Evolutionary conservation across 192 early-diverging fungal species (phyloP), one percentile per base, ranked within the genome.

Genomic region (Podila horticola): DNA sequence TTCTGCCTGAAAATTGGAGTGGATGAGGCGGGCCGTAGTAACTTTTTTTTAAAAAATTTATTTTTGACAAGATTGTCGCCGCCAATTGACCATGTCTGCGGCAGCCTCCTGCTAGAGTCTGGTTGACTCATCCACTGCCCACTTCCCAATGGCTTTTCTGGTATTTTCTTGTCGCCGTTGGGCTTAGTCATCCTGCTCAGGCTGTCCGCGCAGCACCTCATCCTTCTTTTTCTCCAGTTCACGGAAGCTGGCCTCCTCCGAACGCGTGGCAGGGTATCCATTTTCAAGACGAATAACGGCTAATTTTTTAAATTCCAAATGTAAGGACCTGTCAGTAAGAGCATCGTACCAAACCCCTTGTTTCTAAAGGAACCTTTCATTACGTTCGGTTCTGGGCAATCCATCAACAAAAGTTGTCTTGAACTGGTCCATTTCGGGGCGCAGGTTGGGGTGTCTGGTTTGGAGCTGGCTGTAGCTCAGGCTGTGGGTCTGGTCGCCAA

Each of bases 351-450:
- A 55, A 24, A n/a, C 8, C 34, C 9, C 9, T 26, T 24, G 17
- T 26, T 26, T 1, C 20, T 12, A 22, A n/a, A 24, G 12, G 34
- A 6, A 24, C 45, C 17, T 33, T 17, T 17, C n/a, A 11, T 26
- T 73, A 73, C 77, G 71, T 62, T 81, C 71, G 13, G 77, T 81
- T 57, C 64, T 81, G 36, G 67, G 20, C 31, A 71, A 66, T 22
- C 67, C 71, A 41, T 81, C 66, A 24, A 76, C 49, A 17, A 81
- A 31, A 5, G 71, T 81, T 0, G 77, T 81, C 71, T 81, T 81
- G 62, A 81, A 73, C 48, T 73, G 77, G 49, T 66, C 67, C 51
- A 55, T 69, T 19, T 69, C 77, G 6, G 65, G 67, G 5, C 33
- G 28, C 19, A 72, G 45, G 22, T 36, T 48, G 4, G 70, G 77